A percentile compares a stretch with the other conserved stretches of the same genome.
Conservation (phyloP, 805 yeast genomes). For the Saccharomycopsis sp. region DNA sequence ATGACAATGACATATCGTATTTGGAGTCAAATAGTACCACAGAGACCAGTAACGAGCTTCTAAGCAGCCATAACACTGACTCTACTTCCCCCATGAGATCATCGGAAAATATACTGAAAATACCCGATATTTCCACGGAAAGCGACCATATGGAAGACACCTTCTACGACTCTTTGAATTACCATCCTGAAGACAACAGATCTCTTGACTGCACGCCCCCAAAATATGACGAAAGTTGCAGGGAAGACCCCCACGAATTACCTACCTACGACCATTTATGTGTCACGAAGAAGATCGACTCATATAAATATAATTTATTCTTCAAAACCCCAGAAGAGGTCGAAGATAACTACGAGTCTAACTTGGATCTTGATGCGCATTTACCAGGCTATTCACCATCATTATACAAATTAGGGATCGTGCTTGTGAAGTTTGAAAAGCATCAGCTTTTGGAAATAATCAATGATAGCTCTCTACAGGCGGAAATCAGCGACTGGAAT, state of each 20-base stretch:
- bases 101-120: background rate
- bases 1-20: background rate
- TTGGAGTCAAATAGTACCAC: background rate
- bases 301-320: constrained; percentile 9
- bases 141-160: background rate
- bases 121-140: background rate
- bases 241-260: background rate
- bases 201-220: background rate
- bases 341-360: constrained; percentile 11
- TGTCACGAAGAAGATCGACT: constrained; percentile 6
- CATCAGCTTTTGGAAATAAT: constrained; percentile 12
- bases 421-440: constrained; percentile 18
- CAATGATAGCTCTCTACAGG: constrained; percentile 6
- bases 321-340: constrained; percentile 14
- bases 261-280: constrained; percentile 10
- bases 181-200: background rate
- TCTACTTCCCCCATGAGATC: constrained; percentile 1
- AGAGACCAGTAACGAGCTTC: background rate
- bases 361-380: constrained; percentile 5
- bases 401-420: constrained; percentile 15
- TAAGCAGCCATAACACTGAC: background rate
- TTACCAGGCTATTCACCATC: constrained; percentile 16
- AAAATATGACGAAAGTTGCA: background rate
- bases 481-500: constrained; percentile 5
- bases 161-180: constrained; percentile 3